Percentiles rank a stretch among this genome's conserved stretches.
Conservation (phyloP, 2,329 filamentous ascomycete genomes). For the Fusarium virguliforme region DNA sequence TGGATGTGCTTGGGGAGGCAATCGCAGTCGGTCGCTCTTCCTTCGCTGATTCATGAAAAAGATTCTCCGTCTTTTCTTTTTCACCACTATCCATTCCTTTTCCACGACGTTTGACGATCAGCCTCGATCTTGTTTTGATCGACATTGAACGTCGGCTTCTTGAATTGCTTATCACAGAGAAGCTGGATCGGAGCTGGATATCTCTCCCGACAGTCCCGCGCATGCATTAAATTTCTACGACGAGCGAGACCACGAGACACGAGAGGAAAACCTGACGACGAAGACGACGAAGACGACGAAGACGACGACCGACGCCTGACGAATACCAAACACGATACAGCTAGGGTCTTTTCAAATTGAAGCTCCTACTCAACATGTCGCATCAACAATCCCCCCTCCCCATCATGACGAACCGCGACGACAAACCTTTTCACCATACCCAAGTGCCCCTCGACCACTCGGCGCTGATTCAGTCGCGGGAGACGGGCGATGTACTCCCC, state of each 20-base stretch:
- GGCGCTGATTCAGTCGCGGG: constrained; percentile 72
- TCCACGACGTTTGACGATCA: constrained; percentile 13
- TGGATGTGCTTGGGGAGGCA: constrained; percentile 23
- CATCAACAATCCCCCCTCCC: constrained; percentile 49
- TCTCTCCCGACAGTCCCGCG: constrained; percentile 23
- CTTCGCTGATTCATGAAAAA: constrained; percentile 45
- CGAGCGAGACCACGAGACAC: constrained; percentile 19
- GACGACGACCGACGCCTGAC: not conserved
- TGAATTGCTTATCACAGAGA: constrained; percentile 13
- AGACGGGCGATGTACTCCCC: constrained; percentile 71
- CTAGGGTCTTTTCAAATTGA: not conserved
- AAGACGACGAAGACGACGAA: not conserved
- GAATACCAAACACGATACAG: not conserved
- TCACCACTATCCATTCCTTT: constrained; percentile 26
- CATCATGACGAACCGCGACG: constrained; percentile 54
- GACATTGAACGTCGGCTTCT: not conserved
- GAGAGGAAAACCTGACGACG: not conserved
- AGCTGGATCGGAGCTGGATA: constrained; percentile 15
- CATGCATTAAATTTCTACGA: constrained; percentile 12
- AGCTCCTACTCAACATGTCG: constrained; percentile 51
- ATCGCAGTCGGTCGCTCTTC: constrained; percentile 23
- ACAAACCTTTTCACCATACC: constrained; percentile 53
- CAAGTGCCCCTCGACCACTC: constrained; percentile 55
- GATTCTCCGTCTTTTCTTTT: constrained; percentile 32
- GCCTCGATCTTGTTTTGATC: not conserved